phyloP scores from a whole-genome alignment of 148 eudicot species.

The Camellia sinensis region DNA sequence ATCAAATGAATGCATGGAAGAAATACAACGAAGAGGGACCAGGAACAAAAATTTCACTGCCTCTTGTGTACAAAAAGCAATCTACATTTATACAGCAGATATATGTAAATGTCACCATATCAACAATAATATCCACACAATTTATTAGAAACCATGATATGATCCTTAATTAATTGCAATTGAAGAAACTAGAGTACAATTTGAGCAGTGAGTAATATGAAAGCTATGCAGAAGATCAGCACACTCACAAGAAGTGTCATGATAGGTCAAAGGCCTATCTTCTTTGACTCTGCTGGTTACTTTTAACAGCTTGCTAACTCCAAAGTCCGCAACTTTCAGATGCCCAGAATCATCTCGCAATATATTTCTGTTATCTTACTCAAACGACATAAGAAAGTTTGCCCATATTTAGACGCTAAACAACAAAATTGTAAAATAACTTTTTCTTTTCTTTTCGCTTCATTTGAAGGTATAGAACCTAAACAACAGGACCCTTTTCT shows the following conservation, averaged over 20 bases:
- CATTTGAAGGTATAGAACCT: not conserved
- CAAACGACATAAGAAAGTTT: constrained; percentile 29
- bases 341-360: constrained; percentile 96
- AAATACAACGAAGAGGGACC: not conserved
- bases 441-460: not conserved
- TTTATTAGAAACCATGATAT: not conserved
- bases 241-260: constrained; percentile 69
- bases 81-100: not conserved
- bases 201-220: not conserved
- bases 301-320: constrained; percentile 84
- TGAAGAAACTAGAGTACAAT: not conserved
- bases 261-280: constrained; percentile 47
- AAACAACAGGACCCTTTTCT: not conserved
- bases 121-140: not conserved
- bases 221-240: not conserved
- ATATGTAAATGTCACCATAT: not conserved
- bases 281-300: constrained; percentile 61
- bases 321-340: constrained; percentile 99
- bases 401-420: constrained; percentile 14
- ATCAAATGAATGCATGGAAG: not conserved
- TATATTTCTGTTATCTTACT: constrained; percentile 74
- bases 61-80: not conserved
- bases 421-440: not conserved
- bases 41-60: not conserved
- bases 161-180: not conserved